Evolutionary conservation across 805 yeast species (phyloP), one percentile per base, ranked within the genome.

Genomic region (Suhomyces pyralidae): DNA sequence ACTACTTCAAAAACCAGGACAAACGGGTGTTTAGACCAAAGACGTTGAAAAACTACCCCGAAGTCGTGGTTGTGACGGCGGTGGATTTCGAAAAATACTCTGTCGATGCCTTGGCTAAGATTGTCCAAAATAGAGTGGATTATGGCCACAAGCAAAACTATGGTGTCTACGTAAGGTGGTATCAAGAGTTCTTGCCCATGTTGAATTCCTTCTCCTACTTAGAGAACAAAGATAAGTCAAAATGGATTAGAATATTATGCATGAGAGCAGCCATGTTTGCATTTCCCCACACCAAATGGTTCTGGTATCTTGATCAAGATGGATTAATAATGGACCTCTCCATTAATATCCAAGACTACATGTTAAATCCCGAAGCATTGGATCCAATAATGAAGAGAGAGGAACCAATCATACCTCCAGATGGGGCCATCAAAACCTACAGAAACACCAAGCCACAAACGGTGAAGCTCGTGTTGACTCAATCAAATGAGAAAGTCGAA

Each of bases 191-290:
- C 68, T 63, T 81, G 15, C 92, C 93, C 7, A 59, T 78, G 14
- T 60, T 86, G 52, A 77, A 81, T 51, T 64, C 74, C 6, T 50
- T 70, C 40, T 76, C 77, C 36, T 67, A 77, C 60, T 69, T 73
- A 54, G 67, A 70, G 56, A 69, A 69, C 59, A 56, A 65, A 62
- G 74, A 82, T 58, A 72, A 73, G 52, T 70, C 76, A 26, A 75
- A 74, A 57, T 88, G 96, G 94, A 79, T 83, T 30, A 82, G 85
- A 57, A 62, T 85, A 26, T 80, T 81, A 52, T 67, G 85, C 40
- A 67, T 90, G 65, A 80, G 96, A 55, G 94, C 92, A 43, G 97
- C 98, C n/a, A 84, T 93, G 86, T 82, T 81, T 66, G 94, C 96
- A 0, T 91, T 91, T 74, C 98, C 98, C 1, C 76, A 85, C 46